Percentiles rank a stretch among this genome's conserved stretches.
These are phyloP conservation scores for Pythium pyrilobum DNA, from an alignment of 352 stramenopile species.

Conservation along the genomic window DNA sequence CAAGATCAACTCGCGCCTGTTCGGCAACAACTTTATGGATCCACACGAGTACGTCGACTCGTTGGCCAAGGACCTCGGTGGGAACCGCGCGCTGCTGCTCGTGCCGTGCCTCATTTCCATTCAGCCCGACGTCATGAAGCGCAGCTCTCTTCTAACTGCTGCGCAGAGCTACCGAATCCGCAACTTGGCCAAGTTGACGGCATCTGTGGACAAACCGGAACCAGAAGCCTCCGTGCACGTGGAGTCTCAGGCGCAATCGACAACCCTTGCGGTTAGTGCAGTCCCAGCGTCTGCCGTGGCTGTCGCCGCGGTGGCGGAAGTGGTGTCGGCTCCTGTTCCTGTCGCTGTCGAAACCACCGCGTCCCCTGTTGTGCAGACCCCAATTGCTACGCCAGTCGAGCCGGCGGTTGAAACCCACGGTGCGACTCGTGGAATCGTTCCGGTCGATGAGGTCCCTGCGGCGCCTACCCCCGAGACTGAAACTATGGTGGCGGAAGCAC, in stretches of 20 bases:
- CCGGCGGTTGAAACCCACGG: too few relatives aligned
- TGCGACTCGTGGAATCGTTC: too few relatives aligned
- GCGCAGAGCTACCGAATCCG: conserved; percentile 46
- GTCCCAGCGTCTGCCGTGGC: too few relatives aligned
- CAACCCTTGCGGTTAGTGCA: too few relatives aligned
- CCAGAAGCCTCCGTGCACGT: not conserved
- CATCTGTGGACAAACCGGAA: conserved; percentile 19
- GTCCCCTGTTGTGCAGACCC: not conserved
- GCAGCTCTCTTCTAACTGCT: conserved; percentile 42
- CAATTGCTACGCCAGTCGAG: too few relatives aligned
- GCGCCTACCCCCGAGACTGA: too few relatives aligned
- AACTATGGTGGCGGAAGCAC: too few relatives aligned
- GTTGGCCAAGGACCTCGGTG: conserved; percentile 54
- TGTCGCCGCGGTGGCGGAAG: not conserved
- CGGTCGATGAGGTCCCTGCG: too few relatives aligned
- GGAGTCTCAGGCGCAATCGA: not conserved
- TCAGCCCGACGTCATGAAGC: conserved; percentile 58
- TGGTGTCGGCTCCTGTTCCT: not conserved
- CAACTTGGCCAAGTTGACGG: conserved; percentile 33
- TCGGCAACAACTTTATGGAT: conserved; percentile 80
- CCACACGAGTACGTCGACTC: conserved; percentile 55
- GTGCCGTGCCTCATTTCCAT: conserved; percentile 61
- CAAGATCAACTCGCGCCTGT: conserved; percentile 75
- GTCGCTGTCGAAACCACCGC: too few relatives aligned
- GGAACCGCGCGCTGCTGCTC: conserved; percentile 50